phyloP scores from a whole-genome alignment of 2,329 filamentous ascomycete genomes.

The Aciculosporium take region DNA sequence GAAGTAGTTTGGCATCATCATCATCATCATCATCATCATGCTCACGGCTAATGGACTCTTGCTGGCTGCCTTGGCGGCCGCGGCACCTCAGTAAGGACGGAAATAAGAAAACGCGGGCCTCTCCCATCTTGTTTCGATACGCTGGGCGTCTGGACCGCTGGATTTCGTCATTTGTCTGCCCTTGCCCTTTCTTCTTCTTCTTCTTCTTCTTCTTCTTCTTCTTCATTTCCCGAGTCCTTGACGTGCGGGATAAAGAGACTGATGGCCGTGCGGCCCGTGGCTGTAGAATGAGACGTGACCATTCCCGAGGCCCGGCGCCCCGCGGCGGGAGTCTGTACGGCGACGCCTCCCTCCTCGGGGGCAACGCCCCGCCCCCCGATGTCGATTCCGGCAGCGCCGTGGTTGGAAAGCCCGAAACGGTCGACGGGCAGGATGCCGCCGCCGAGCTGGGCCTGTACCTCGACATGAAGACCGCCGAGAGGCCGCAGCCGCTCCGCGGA shows the following conservation, averaged over 20 bases:
- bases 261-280: too few species aligned
- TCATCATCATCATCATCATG: slow-evolving; percentile 22
- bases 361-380: slow-evolving; percentile 22
- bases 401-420: slow-evolving; percentile 25
- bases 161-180: too few species aligned
- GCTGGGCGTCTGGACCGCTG: too few species aligned
- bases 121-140: too few species aligned
- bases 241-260: too few species aligned
- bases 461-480: slow-evolving; percentile 35
- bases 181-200: too few species aligned
- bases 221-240: not conserved
- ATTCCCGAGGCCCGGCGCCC: slow-evolving; percentile 22
- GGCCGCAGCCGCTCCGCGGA: slow-evolving; percentile 43
- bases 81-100: not conserved
- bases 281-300: slow-evolving; percentile 20
- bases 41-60: not conserved
- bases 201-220: too few species aligned
- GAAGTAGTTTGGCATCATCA: too few species aligned
- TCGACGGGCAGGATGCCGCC: slow-evolving; percentile 35
- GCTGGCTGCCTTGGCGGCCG: not conserved
- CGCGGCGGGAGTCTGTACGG: slow-evolving; percentile 27
- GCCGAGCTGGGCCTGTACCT: slow-evolving; percentile 36
- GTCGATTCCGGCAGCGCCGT: slow-evolving; percentile 24
- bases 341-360: slow-evolving; percentile 24
- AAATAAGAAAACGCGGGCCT: not conserved